phyloP scores from a whole-genome alignment of 164 flowering plant species.

The Aristolochia contorta region DNA sequence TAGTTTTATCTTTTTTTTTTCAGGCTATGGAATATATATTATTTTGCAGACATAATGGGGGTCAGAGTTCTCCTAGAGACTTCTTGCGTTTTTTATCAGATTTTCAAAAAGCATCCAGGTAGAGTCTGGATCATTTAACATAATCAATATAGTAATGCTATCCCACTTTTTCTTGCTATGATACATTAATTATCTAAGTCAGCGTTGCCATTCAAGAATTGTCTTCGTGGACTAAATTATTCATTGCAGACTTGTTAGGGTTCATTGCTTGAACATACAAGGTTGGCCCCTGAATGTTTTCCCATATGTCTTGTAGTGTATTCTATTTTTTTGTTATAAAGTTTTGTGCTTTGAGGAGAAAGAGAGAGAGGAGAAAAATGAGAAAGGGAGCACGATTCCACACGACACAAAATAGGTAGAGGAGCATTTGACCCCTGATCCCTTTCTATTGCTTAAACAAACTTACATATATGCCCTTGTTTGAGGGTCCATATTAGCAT shows the following conservation, averaged over 20 bases:
- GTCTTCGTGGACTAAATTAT: not conserved
- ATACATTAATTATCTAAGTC: not conserved
- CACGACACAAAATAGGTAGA: no score
- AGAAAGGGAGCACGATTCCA: no score
- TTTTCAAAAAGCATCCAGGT: slow-evolving; percentile 93
- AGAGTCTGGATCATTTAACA: not conserved
- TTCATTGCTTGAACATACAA: no score
- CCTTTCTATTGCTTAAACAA: no score
- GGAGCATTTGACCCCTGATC: no score
- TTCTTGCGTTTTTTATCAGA: slow-evolving; percentile 54
- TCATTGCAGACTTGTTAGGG: not conserved
- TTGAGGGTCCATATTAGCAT: no score
- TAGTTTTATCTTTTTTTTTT: slow-evolving; percentile 2
- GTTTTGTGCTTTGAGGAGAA: no score
- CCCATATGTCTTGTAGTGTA: no score
- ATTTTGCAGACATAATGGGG: slow-evolving; percentile 50
- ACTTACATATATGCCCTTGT: no score
- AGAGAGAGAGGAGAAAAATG: no score
- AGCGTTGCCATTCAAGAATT: not conserved
- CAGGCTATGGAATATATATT: slow-evolving; percentile 91
- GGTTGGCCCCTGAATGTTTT: no score
- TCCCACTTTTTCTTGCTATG: not conserved
- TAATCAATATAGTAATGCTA: not conserved
- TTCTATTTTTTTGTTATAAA: no score
- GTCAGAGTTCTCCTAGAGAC: slow-evolving; percentile 58